Evolutionary conservation across 441 rosid species (phyloP), one percentile per base, ranked within the genome.

Genomic region (Populus hybrid): DNA sequence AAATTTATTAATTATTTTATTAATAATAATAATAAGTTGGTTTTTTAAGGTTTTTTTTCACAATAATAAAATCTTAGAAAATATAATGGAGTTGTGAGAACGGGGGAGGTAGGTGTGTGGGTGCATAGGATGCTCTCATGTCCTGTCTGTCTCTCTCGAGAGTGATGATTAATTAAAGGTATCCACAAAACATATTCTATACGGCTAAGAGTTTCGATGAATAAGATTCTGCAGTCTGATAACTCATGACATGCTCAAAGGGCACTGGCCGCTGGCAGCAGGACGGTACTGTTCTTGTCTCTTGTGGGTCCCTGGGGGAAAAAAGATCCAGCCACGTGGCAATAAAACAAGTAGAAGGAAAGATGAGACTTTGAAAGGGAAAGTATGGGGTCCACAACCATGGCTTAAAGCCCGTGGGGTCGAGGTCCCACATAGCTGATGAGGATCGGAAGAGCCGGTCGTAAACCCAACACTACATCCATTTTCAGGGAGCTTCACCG

Each of bases 241-340:
- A 59, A 8, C 9, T 72, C 34, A 30, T n/a, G 20, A 10, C 42
- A 16, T 20, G 10, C 21, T 5, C 2, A 34, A 21, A 14, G 8
- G 21, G 35, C 30, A 8, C 23, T 50, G 67, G 59, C 23, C 21
- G 46, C 32, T 28, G 30, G 57, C 59, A 5, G 46, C 59, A 2
- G 46, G 71, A 34, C 77, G 77, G 73, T 63, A 61, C 67, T 76
- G 81, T 79, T 35, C 35, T 73, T 70, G 70, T 68, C 77, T 23
- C 77, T 57, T n/a, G 34, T 69, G 40, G 20, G 1, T 26, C n/a
- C 28, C 40, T 6, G 16, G 4, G 8, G 4, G 32, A 20, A 9
- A 14, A 14, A 3, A 21, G 0, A 8, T 6, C 10, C 28, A 1
- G 24, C 57, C 67, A 67, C 73, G 81, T 73, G 36, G 68, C 30